Base-by-base conservation (phyloP, 305 asterid genomes). In the Caryopteris hybrid region DNA sequence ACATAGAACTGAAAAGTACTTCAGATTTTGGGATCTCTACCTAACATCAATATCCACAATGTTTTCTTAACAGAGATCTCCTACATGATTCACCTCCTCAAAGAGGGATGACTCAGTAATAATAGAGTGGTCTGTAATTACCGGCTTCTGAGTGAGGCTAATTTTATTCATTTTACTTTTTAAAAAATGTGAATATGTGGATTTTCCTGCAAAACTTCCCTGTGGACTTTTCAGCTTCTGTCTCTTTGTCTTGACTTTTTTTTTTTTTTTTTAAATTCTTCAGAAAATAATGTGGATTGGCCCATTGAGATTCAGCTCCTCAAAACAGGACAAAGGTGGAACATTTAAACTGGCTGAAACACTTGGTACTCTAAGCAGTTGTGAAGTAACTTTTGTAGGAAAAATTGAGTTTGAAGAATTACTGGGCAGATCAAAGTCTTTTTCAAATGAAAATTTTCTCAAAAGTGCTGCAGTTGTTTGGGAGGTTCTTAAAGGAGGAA, bases 261-360 rank as follows among this genome's bases (percentile, higher is more conserved):
- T 23, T 21, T 17, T 14, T 5, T 23, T 33, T 18, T 59, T 56
- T 54, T 33, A 8, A 46, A 39, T 67, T 69, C 67, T 74, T 66
- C 92, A 93, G 98, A 93, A 87, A 82, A 68, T 93, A 64, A 54
- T 77, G 77, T 90, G 91, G 95, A 81, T 90, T 69, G 97, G 98
- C 66, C 89, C 94, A 25, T 75, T 76, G 78, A 83, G 81, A 69
- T 88, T 86, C 66, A 78, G 81, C 84, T 73, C 86, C 2, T 53
- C 80, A 33, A 72, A 62, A 67, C 81, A 65, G 51, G 81, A 73
- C 33, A 64, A 80, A 55, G 81, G 76, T 64, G 90, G 89, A 70
- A 73, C 81, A 29, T 67, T 75, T 43, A 74, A 85, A 75, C 81
- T 90, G 79, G 91, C 86, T 46, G 80, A 73, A 68, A 74, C 80